These are phyloP conservation scores for Leccinum disarticulatum DNA, from an alignment of 768 basidiomycete species.

Conservation along the genomic window DNA sequence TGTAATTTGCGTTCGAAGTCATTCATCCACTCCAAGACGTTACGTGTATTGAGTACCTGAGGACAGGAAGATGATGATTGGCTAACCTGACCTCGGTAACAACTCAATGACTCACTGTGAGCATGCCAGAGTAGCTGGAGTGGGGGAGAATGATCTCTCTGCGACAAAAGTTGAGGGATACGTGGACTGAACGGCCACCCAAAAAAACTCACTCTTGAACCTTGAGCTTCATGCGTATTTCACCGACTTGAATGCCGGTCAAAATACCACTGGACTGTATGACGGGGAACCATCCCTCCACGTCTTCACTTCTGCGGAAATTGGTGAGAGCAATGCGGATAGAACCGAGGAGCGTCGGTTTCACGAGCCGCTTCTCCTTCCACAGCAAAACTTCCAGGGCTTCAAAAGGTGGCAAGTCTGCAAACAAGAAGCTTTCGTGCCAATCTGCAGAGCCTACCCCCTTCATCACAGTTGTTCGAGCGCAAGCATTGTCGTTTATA, in stretches of 20 bases:
- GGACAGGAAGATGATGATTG: not conserved
- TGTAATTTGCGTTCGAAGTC: slow-evolving; percentile 69
- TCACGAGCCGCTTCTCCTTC: slow-evolving; percentile 64
- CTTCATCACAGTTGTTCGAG: slow-evolving; percentile 73
- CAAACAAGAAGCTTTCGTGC: slow-evolving; percentile 76
- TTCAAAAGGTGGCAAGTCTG: slow-evolving; percentile 78
- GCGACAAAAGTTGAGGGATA: slow-evolving; percentile 7
- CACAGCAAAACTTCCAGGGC: slow-evolving; percentile 66
- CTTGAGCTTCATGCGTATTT: slow-evolving; percentile 68
- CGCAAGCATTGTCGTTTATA: slow-evolving; percentile 64
- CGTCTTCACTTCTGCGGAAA: slow-evolving; percentile 68
- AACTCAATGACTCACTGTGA: slow-evolving; percentile 46
- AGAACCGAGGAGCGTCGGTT: slow-evolving; percentile 57
- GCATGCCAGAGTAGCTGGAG: slow-evolving; percentile 56
- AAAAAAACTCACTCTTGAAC: slow-evolving; percentile 65
- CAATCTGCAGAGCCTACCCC: slow-evolving; percentile 70
- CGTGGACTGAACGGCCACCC: slow-evolving; percentile 1
- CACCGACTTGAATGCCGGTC: slow-evolving; percentile 65
- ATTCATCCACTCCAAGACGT: slow-evolving; percentile 72
- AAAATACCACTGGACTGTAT: slow-evolving; percentile 48
- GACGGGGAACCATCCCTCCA: slow-evolving; percentile 88
- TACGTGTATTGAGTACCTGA: slow-evolving; percentile 49
- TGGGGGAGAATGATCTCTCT: slow-evolving; percentile 82
- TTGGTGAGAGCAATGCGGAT: slow-evolving; percentile 64
- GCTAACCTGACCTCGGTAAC: not conserved